Conservation (phyloP, 2,329 filamentous ascomycete genomes). For the Colletotrichum destructivum region DNA sequence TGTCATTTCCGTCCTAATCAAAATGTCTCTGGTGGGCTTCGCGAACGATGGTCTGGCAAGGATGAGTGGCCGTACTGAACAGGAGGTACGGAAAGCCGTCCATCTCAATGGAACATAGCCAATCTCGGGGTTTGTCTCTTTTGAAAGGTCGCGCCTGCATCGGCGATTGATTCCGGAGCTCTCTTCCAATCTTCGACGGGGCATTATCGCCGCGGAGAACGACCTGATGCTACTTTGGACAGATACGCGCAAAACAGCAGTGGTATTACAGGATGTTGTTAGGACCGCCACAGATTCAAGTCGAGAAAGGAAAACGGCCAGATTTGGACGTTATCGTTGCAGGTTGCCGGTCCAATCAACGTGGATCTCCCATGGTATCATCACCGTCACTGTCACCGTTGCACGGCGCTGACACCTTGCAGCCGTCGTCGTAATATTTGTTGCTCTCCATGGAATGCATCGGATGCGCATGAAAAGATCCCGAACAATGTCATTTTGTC, state of each 20-base stretch:
- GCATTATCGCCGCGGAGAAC: neutral
- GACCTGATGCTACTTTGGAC: neutral
- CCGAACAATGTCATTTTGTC: neutral
- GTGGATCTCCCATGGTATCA: neutral
- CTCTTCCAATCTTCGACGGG: neutral
- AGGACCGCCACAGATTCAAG: neutral
- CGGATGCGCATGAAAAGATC: neutral
- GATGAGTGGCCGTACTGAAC: conserved; percentile 3
- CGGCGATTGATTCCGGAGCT: neutral
- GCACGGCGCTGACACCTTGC: neutral
- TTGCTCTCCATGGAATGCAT: no score
- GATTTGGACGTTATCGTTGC: neutral
- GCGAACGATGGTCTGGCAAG: neutral
- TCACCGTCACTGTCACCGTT: neutral
- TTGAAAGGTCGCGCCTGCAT: neutral
- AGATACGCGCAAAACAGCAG: neutral
- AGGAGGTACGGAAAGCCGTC: neutral
- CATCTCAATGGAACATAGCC: conserved; percentile 4
- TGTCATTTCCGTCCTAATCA: conserved; percentile 24
- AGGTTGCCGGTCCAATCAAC: conserved; percentile 8
- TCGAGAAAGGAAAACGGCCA: neutral
- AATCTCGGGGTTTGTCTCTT: conserved; percentile 7
- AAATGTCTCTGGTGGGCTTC: conserved; percentile 21
- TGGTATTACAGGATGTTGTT: neutral
- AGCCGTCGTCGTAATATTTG: neutral